Conservation (phyloP, 208 protist genomes). For the Leishmania aethiopica region DNA sequence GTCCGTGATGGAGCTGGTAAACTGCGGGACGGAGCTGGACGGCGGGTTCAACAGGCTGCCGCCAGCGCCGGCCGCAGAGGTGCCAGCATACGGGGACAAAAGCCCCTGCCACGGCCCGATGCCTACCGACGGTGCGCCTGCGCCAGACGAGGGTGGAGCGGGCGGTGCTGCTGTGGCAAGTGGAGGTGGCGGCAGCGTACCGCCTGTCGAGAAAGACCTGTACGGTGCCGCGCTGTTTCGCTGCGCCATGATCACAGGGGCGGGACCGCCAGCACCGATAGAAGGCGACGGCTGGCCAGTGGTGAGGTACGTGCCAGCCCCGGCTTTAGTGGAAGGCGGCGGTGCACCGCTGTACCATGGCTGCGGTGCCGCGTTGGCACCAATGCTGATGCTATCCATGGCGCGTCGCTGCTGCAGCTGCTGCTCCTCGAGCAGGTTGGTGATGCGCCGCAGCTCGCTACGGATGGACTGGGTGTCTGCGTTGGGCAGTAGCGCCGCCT, state of each 20-base stretch:
- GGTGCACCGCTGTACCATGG: background rate
- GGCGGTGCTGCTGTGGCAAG: conserved; percentile 11
- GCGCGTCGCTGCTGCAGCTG: conserved; percentile 13
- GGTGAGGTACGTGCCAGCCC: conserved; percentile 35
- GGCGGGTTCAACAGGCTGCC: background rate
- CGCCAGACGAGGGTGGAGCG: background rate
- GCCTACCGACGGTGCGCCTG: background rate
- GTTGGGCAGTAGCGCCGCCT: conserved; percentile 15
- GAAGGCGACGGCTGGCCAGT: conserved; percentile 21
- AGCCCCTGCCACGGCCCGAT: conserved; percentile 13
- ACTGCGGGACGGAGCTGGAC: background rate
- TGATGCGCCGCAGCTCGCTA: conserved; percentile 30
- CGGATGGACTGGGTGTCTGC: conserved; percentile 25
- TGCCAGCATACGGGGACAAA: conserved; percentile 1
- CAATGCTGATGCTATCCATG: background rate
- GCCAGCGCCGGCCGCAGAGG: background rate
- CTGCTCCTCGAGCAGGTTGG: conserved; percentile 28
- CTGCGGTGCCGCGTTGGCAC: background rate
- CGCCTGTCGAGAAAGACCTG: conserved; percentile 13
- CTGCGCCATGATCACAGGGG: background rate
- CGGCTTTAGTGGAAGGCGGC: conserved; percentile 3
- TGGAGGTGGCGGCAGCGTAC: conserved; percentile 21
- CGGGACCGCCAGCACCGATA: background rate
- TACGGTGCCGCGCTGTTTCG: background rate
- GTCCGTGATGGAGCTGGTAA: background rate